Base-by-base conservation (phyloP, 2,329 filamentous ascomycete species). In the Tolypocladium album region DNA sequence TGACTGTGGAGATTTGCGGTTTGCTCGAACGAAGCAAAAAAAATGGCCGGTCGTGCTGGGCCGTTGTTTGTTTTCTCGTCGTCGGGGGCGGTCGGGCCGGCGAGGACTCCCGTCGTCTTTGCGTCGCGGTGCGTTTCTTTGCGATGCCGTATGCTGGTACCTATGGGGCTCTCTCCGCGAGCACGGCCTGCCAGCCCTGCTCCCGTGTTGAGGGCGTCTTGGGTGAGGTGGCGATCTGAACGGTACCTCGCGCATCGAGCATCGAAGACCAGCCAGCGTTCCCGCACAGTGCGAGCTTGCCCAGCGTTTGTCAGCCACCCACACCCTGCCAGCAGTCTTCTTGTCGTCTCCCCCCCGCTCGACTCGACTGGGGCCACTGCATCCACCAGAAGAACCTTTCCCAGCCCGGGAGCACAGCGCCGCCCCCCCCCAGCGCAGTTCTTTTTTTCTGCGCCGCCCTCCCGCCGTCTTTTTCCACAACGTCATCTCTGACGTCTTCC, bases 401-500 rank as follows among this genome's bases (percentile, higher is more conserved):
- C 24, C 47, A 34, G 47, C 47, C 24, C 47, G 47, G 47, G 47
- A 52, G 27, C 45, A 15, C 45, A 50, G 22, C 45, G 45, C 22
- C 17, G 20, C 40, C 13, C 8, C 47, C 50, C 50, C 50, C 50
- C 27, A 36, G 50, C 50, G 50, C 27, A 34, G 66, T 61, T 63
- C 64, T 67, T 65, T 69, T 65, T 69, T 70, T 60, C 67, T 69
- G 66, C 71, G 70, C 70, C 69, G 67, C 72, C 70, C 70, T 69
- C 72, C 66, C 68, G 67, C 70, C 65, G 70, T 67, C 68, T 63
- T 59, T 56, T 64, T 40, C 53, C 70, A 71, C 74, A 77, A 77
- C 75, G 75, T 77, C 75, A 77, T 77, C 75, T 76, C 75, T 77
- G 75, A 77, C 75, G 75, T 77, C 75, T 77, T 76, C 69, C 67